phyloP scores from a whole-genome alignment of 1,139 yeast genomes.

The Barnettozyma hawaiiensis region DNA sequence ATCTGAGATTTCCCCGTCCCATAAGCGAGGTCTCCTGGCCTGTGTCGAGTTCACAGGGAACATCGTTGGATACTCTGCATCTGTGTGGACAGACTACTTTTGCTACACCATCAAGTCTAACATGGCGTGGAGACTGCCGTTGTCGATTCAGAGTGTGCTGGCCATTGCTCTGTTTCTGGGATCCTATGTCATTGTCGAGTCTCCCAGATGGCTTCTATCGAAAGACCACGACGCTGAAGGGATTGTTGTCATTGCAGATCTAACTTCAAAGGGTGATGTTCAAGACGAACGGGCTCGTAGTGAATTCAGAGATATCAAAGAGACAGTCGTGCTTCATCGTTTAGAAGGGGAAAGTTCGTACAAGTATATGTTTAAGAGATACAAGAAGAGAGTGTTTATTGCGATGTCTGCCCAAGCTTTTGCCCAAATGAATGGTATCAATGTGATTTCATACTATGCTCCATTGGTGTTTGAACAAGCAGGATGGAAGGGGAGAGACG shows the following conservation, averaged over 20 bases:
- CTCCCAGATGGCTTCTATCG: constrained; percentile 86
- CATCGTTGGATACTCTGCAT: constrained; percentile 76
- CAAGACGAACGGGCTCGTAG: constrained; percentile 51
- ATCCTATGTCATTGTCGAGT: constrained; percentile 72
- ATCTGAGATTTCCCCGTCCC: constrained; percentile 85
- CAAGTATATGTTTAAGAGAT: constrained; percentile 60
- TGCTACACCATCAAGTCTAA: constrained; percentile 56
- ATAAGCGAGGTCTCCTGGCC: constrained; percentile 82
- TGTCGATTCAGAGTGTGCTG: constrained; percentile 68
- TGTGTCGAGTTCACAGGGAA: constrained; percentile 93
- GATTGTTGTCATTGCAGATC: constrained; percentile 71
- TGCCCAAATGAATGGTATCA: constrained; percentile 91
- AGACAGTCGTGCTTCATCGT: constrained; percentile 69
- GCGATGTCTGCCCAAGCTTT: constrained; percentile 90
- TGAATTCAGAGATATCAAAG: constrained; percentile 75
- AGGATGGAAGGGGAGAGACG: constrained; percentile 87
- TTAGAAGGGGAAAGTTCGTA: constrained; percentile 72
- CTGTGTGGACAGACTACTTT: constrained; percentile 88
- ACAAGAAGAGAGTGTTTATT: constrained; percentile 73
- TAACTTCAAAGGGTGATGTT: constrained; percentile 63
- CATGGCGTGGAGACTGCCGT: constrained; percentile 74
- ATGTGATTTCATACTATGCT: constrained; percentile 88
- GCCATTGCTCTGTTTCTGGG: constrained; percentile 69
- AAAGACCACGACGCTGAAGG: constrained; percentile 90
- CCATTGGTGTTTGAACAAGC: constrained; percentile 93